Conservation (phyloP, 768 basidiomycete species). For the Tulasnella sp. region DNA sequence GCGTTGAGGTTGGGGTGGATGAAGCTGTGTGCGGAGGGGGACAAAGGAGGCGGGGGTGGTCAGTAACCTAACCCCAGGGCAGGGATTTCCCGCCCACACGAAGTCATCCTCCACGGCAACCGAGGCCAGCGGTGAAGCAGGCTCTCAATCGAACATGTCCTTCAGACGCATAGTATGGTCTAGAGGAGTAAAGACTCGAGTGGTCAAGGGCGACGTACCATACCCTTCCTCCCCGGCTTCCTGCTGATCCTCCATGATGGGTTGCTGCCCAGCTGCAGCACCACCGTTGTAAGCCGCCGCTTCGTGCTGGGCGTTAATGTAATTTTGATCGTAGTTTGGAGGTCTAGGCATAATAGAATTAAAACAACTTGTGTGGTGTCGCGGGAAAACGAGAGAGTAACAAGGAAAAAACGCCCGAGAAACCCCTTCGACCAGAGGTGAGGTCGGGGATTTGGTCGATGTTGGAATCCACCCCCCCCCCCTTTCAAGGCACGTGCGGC, state of each 20-base stretch:
- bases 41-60: not conserved
- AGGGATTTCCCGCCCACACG: not conserved
- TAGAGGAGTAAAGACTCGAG: not conserved
- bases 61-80: not conserved
- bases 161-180: not conserved
- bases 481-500: constrained; percentile 2
- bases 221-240: constrained; percentile 22
- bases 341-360: not conserved
- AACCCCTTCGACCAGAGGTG: not conserved
- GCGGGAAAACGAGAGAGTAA: not conserved
- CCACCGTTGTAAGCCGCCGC: not conserved
- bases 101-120: not conserved
- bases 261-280: not conserved
- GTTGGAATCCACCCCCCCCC: not conserved
- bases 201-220: constrained; percentile 13
- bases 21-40: constrained; percentile 50
- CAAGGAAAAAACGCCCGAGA: not conserved
- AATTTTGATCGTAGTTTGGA: not conserved
- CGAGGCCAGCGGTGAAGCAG: not conserved
- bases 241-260: constrained; percentile 24
- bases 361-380: not conserved
- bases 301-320: not conserved
- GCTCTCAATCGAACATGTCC: not conserved
- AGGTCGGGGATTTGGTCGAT: not conserved
- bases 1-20: constrained; percentile 82